These are phyloP conservation scores for Carex arenaria DNA, from an alignment of 202 grass and related monocot genomes.

Conservation along the genomic window DNA sequence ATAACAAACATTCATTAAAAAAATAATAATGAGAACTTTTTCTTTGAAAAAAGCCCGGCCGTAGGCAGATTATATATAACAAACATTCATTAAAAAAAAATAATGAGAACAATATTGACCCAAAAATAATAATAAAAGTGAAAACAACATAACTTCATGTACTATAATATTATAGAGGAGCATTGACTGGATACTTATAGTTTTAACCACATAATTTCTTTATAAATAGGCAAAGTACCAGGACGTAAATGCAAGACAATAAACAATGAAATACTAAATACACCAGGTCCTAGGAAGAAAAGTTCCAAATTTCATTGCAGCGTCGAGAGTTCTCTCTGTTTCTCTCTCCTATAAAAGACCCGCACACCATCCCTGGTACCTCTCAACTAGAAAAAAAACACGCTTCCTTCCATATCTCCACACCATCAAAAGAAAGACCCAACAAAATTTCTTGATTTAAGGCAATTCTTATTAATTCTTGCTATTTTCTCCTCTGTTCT, in stretches of 20 bases:
- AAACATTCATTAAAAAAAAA: not conserved
- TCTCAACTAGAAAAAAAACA: not conserved
- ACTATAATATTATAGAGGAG: not conserved
- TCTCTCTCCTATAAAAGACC: constrained; percentile 22
- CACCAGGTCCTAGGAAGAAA: constrained; percentile 18
- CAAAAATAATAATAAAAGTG: not conserved
- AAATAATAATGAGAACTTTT: not conserved
- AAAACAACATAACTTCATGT: not conserved
- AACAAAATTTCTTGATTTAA: not conserved
- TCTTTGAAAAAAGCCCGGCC: too few relatives aligned
- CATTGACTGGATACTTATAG: not conserved
- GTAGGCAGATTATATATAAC: not conserved
- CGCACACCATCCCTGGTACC: not conserved
- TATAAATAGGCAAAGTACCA: not conserved
- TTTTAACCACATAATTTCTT: not conserved
- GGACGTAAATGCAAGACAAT: not conserved
- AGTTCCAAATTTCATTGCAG: constrained; percentile 17
- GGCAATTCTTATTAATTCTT: not conserved
- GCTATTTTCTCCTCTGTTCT: not conserved
- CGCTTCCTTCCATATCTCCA: not conserved
- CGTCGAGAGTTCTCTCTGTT: not conserved
- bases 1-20: not conserved
- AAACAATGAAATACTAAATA: not conserved
- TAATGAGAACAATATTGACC: too few relatives aligned
- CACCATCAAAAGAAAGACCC: not conserved